phyloP scores from a whole-genome alignment of 1,284 basidiomycete species.

The Schizopora paradoxa region DNA sequence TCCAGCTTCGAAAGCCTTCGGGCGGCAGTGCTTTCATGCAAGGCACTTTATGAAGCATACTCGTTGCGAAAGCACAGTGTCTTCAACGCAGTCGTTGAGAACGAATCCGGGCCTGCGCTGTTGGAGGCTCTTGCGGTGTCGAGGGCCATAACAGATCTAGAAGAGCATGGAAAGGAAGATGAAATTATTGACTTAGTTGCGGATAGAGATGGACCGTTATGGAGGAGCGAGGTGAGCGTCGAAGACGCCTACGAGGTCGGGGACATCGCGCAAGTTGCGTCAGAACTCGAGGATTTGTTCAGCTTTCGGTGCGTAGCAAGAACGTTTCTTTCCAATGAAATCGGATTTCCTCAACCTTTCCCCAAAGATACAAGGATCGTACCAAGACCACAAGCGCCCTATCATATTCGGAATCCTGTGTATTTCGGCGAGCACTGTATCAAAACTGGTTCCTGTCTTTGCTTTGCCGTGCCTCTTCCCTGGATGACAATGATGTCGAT shows the following conservation, averaged over 20 bases:
- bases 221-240: conserved; percentile 7
- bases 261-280: background rate
- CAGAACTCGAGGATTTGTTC: conserved; percentile 9
- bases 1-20: conserved; percentile 12
- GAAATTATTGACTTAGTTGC: conserved; percentile 3
- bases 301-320: conserved; percentile 9
- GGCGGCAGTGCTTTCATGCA: conserved; percentile 8
- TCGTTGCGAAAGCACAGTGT: conserved; percentile 4
- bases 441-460: conserved; percentile 6
- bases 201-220: conserved; percentile 3
- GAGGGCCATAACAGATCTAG: conserved; percentile 5
- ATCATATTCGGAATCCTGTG: conserved; percentile 7
- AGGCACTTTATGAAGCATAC: conserved; percentile 6
- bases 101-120: conserved; percentile 12
- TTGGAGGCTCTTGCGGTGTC: conserved; percentile 11
- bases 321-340: conserved; percentile 1
- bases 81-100: conserved; percentile 3
- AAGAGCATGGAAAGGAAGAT: background rate
- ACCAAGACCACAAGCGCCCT: conserved; percentile 5
- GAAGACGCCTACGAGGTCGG: conserved; percentile 6
- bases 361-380: conserved; percentile 10
- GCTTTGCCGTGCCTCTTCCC: too few relatives aligned
- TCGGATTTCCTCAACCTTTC: background rate
- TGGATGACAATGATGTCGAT: too few relatives aligned
- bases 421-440: conserved; percentile 13